Evolutionary conservation across 345 rosid genomes (phyloP).

Genomic region (Populus ilicifolia): DNA sequence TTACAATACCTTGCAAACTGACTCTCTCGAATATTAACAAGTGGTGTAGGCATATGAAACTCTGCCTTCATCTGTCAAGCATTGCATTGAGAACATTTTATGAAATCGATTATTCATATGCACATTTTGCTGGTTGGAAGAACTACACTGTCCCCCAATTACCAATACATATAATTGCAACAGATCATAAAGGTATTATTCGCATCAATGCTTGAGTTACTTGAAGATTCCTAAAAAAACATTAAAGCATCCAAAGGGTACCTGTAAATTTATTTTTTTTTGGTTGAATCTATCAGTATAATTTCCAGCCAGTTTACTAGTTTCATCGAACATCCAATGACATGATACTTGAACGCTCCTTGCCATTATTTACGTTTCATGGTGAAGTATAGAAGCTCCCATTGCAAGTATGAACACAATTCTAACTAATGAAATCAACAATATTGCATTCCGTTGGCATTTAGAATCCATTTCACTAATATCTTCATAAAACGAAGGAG

Average conservation of each 20-base stretch:
- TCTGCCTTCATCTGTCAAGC: conserved; percentile 39
- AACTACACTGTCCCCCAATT: not conserved
- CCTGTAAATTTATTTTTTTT: not conserved
- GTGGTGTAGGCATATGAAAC: conserved; percentile 42
- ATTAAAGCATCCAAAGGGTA: not conserved
- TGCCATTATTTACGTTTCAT: no score
- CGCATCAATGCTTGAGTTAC: not conserved
- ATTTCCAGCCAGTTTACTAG: no score
- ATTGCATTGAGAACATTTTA: not conserved
- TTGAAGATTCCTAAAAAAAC: not conserved
- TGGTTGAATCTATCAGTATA: not conserved
- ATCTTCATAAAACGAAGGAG: no score
- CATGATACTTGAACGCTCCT: no score
- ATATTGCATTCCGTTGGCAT: no score
- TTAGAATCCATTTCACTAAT: no score
- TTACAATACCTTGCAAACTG: conserved; percentile 45
- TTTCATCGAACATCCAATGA: no score
- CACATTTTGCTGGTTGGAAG: not conserved
- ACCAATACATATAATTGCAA: not conserved
- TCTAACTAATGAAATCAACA: no score
- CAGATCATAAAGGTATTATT: no score
- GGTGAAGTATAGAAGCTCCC: no score
- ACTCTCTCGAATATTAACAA: conserved; percentile 35
- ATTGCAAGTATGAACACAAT: no score
- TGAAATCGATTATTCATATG: not conserved